A percentile compares a stretch with the other conserved stretches of the same genome.
Conservation (phyloP, 768 basidiomycete genomes). For the Pisolithus microcarpus region DNA sequence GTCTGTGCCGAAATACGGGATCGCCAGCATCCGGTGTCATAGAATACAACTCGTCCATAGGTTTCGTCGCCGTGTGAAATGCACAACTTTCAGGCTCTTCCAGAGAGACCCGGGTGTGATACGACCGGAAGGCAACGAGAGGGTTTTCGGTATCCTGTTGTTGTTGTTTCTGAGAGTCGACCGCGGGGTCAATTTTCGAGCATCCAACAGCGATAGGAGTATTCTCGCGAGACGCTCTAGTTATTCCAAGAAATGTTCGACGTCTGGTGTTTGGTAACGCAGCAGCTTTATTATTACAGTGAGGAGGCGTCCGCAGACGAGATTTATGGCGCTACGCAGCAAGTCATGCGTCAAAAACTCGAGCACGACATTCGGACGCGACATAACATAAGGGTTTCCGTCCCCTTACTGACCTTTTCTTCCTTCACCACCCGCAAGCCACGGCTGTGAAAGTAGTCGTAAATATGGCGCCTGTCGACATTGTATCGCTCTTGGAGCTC, state of each 20-base stretch:
- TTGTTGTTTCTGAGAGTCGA: slow-evolving; percentile 7
- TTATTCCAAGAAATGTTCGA: slow-evolving; percentile 21
- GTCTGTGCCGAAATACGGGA: slow-evolving; percentile 21
- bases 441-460: slow-evolving; percentile 69
- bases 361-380: too few relatives aligned
- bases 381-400: not conserved
- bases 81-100: slow-evolving; percentile 1
- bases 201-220: not conserved
- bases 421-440: slow-evolving; percentile 59
- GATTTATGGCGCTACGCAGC: too few relatives aligned
- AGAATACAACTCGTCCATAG: slow-evolving; percentile 23
- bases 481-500: slow-evolving; percentile 64
- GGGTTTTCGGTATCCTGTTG: slow-evolving; percentile 21
- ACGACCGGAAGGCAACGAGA: slow-evolving; percentile 10
- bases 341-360: too few relatives aligned
- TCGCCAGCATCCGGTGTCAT: slow-evolving; percentile 23
- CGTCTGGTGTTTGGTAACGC: slow-evolving; percentile 1
- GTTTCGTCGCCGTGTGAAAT: slow-evolving; percentile 15
- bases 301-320: too few relatives aligned
- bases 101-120: slow-evolving; percentile 1
- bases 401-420: slow-evolving; percentile 32
- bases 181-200: slow-evolving; percentile 1
- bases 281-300: too few relatives aligned
- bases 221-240: slow-evolving; percentile 23
- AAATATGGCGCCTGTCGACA: slow-evolving; percentile 68